Base-by-base conservation (phyloP, 106 monocot genomes). In the Acanthochlamys bracteata region DNA sequence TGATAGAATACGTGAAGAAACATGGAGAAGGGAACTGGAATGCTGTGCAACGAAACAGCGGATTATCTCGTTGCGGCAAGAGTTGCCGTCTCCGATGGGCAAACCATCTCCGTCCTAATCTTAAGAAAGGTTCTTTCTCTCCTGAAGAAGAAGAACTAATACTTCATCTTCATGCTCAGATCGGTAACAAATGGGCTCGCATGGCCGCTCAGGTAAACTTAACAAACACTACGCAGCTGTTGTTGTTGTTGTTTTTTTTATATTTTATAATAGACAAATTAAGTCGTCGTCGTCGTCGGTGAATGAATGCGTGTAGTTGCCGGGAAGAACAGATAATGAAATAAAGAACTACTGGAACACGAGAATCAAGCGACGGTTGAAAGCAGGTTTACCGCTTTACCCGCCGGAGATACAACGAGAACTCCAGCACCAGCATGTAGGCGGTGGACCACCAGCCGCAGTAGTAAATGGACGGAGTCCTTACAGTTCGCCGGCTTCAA, bases 281-380 rank as follows among this genome's bases (percentile, higher is more conserved):
- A 33, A 33, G 33, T 33, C 6, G 33, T 33, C 33, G 33, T 33
- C 6, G 33, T 33, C 6, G 33, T 6, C 10, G 49, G 49, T 49
- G 49, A 14, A 14, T 33, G 14, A 16, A 23, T 25, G 11, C 11
- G 20, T 59, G 69, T 64, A 84, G 81, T 22, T 89, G 16, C 88
- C 84, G 3, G 88, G 88, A 52, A 71, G 88, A 55, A 89, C 88
- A 3, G 84, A 89, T 66, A 89, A 89, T 61, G 88, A 89, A 65
- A 89, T 89, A 45, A 89, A 89, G 64, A 89, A 89, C 70, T 89
- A 75, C 66, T 85, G 87, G 87, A 86, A 86, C 74, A 82, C 82
- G 7, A 57, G 79, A 53, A 72, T 79, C 57, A 89, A 89, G 66
- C 61, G 81, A 13, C 60, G 69, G 57, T 76, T 82, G 71, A 75